Evolutionary conservation across 495 filamentous ascomycete genomes (phyloP), one percentile per base, ranked within the genome.

Genomic region (Talaromyces proteolyticus): DNA sequence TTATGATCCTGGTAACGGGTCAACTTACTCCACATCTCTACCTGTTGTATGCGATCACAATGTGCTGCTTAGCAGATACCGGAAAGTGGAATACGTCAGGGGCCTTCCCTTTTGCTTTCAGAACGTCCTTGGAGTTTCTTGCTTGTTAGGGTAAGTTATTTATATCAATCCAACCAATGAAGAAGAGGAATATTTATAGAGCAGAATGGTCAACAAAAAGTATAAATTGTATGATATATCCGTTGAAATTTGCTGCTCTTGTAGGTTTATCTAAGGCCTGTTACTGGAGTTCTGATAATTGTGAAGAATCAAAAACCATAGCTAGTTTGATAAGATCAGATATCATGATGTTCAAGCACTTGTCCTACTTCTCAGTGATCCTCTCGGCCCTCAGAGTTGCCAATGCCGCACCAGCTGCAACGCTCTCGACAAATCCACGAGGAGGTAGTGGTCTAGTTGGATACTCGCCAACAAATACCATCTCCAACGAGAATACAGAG

Each of bases 391-490:
- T 49, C 20, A 25, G 42, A 16, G 18, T 12, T 3, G 4, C 37
- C 16, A 56, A 53, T 34, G 56, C 45, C 6, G 51, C 56, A 18
- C 54, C 51, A 20, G 51, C 57, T 7, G 50, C 58, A 18, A 45
- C 26, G 8, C 44, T 40, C 21, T 54, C 48, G 16, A 40, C 29
- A 49, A 53, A 49, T n/a, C 54, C 59, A 8, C 56, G 63, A 55
- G 70, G 68, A 16, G 60, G 59, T 0, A 48, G 57, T 18, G 54
- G 60, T 18, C 57, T 73, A 1, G 42, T 68, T 6, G 70, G 70
- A 8, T 70, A 73, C 51, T 72, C 68, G 1, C 16, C 67, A 1
- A 56, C 56, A n/a, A 63, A 69, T 43, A 62, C 55, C 17, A 24
- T 65, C 10, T 51, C 60, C 7, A 57, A 51, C 12, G 57, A 66